Evolutionary conservation across 73 alveolate genomes (phyloP).

Genomic region (Vitrella brassicaformis): DNA sequence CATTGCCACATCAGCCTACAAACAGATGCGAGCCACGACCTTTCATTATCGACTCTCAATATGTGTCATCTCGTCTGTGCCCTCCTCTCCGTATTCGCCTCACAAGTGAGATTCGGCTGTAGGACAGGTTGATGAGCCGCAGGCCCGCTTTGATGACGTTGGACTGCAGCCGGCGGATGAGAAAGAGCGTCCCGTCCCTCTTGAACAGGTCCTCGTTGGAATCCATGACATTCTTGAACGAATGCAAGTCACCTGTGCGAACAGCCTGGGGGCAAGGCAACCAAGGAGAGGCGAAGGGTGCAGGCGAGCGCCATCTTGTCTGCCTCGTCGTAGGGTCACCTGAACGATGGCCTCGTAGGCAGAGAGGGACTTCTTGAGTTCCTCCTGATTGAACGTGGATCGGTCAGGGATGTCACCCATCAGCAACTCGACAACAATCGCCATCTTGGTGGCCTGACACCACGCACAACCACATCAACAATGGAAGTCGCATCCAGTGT

Average conservation of each 20-base stretch:
- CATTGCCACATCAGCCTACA: constrained; percentile 39
- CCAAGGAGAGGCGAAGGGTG: not conserved
- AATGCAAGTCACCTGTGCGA: constrained; percentile 64
- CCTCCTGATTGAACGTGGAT: constrained; percentile 48
- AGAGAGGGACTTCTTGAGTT: constrained; percentile 45
- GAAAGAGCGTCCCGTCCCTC: constrained; percentile 52
- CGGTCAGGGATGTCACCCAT: constrained; percentile 86
- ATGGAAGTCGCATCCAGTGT: too few species aligned
- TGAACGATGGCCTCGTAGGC: constrained; percentile 56
- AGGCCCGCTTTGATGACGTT: constrained; percentile 68
- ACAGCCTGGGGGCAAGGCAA: constrained; percentile 23
- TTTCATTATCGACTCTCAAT: too few species aligned
- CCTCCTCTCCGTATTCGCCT: too few species aligned
- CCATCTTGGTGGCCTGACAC: constrained; percentile 50
- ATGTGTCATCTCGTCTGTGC: too few species aligned
- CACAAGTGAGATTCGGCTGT: constrained; percentile 57
- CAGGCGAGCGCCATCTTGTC: not conserved
- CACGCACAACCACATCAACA: not conserved
- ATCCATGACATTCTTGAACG: constrained; percentile 49
- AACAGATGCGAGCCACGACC: too few species aligned
- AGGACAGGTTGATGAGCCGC: constrained; percentile 59
- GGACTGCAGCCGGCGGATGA: constrained; percentile 62
- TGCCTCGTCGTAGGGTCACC: not conserved
- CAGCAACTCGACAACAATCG: constrained; percentile 59
- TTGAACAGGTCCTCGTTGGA: constrained; percentile 42